Evolutionary conservation across 805 yeast species (phyloP), one percentile per base, ranked within the genome.

Genomic region (Kurtzmaniella cleridarum): DNA sequence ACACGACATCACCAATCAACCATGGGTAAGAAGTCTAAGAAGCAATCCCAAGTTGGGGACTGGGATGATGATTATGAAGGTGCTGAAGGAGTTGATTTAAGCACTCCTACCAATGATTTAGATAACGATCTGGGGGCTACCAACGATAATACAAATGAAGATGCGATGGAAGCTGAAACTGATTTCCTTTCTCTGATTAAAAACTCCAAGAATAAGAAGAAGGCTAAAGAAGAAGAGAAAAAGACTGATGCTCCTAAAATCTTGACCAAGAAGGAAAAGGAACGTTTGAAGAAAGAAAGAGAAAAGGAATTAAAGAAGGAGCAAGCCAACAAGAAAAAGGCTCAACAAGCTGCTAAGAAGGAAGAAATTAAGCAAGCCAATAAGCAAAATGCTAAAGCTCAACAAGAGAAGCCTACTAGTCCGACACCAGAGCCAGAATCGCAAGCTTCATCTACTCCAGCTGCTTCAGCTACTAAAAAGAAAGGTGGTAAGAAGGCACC

Each of bases 271-370:
- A 89, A 91, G 66, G 98, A 85, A 56, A 85, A 84, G 66, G 95
- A 91, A 69, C 90, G 82, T 69, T 95, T 93, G 64, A 87, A 86
- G 79, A 95, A 91, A 62, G 96, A 90, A 62, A 79, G 78, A 48
- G 95, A 85, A 59, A 91, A 91, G 73, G 86, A 82, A 51, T 76
- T 81, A 63, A 91, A 91, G 82, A 89, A 87, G 68, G 95, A 87
- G 51, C 77, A 80, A 43, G 95, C 96, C 32, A 84, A 81, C 39
- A 83, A 79, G 65, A 89, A 88, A 77, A 89, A 88, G 64, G 79
- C 74, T 31, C 80, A 77, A 48, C 81, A 76, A 49, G 79, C 77
- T 16, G 73, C 72, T 51, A 75, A 77, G 64, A 78, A 75, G 49
- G 76, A 72, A 48, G 78, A 74, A 49, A 75, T 75, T 46, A 75